phyloP scores from a whole-genome alignment of 2,329 filamentous ascomycete genomes.

The Sclerotinia subarctica region DNA sequence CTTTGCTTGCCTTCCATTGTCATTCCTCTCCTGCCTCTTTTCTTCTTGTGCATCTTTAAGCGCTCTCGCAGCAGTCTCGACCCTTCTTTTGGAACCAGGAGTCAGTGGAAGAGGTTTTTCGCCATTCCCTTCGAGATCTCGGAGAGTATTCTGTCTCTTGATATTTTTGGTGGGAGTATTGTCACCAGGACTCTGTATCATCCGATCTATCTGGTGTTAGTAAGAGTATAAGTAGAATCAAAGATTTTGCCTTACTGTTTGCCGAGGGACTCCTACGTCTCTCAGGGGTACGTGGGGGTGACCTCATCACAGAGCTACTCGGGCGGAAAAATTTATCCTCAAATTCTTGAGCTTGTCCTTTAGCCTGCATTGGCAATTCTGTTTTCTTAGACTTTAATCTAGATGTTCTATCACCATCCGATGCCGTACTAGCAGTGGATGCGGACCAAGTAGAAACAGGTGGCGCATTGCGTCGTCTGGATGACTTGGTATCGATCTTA shows the following conservation, averaged over 20 bases:
- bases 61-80: neutral
- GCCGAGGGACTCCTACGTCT: neutral
- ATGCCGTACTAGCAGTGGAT: neutral
- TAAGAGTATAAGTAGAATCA: neutral
- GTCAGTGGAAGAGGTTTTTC: neutral
- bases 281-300: too few relatives aligned
- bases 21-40: too few relatives aligned
- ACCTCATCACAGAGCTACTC: too few relatives aligned
- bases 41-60: neutral
- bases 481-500: neutral
- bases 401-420: neutral
- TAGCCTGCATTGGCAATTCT: neutral
- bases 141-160: neutral
- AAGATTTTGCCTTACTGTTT: neutral
- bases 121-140: neutral
- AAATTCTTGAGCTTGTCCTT: neutral
- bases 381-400: neutral
- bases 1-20: neutral
- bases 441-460: neutral
- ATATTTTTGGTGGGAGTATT: neutral
- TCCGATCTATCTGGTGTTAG: neutral
- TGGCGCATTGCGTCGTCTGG: neutral
- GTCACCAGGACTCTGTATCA: neutral
- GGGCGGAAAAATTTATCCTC: too few relatives aligned
- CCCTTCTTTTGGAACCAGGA: neutral